Conservation (phyloP, 768 basidiomycete genomes). For the Collybia mongolica region DNA sequence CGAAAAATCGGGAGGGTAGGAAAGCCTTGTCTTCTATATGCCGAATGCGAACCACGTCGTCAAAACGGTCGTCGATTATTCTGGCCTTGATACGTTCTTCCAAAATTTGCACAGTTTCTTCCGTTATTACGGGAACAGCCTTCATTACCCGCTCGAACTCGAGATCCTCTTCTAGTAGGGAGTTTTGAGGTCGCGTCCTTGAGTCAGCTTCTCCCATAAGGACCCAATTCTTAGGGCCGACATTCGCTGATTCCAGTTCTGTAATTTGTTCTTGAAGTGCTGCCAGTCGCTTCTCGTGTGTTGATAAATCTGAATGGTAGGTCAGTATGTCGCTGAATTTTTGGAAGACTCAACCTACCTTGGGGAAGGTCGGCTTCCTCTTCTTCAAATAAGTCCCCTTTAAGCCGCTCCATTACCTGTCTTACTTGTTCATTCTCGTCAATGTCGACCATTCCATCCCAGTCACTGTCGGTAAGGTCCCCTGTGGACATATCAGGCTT, state of each 20-base stretch:
- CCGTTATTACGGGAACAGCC: constrained; percentile 85
- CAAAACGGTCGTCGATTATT: constrained; percentile 81
- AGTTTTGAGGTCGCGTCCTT: constrained; percentile 83
- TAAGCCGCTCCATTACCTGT: constrained; percentile 65
- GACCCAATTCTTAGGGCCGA: constrained; percentile 89
- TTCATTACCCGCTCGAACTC: constrained; percentile 93
- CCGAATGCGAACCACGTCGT: constrained; percentile 88
- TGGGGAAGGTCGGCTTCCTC: constrained; percentile 49
- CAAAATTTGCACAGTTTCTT: constrained; percentile 75
- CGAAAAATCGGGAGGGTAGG: constrained; percentile 85
- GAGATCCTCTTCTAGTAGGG: constrained; percentile 88
- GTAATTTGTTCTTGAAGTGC: constrained; percentile 77
- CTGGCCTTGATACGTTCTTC: constrained; percentile 91
- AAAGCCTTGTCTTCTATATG: constrained; percentile 83
- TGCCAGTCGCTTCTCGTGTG: constrained; percentile 77
- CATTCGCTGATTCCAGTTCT: constrained; percentile 81
- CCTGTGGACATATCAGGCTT: constrained; percentile 20
- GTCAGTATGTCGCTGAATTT: constrained; percentile 10
- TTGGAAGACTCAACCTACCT: constrained; percentile 17
- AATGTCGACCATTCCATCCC: constrained; percentile 28
- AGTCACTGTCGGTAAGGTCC: constrained; percentile 24
- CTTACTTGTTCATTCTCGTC: constrained; percentile 26
- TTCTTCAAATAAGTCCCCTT: constrained; percentile 79
- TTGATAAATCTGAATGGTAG: constrained; percentile 54
- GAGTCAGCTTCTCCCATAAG: constrained; percentile 89